These are phyloP conservation scores for Pseudozyma hubeiensis DNA, from an alignment of 1,284 basidiomycete species.

Conservation along the genomic window DNA sequence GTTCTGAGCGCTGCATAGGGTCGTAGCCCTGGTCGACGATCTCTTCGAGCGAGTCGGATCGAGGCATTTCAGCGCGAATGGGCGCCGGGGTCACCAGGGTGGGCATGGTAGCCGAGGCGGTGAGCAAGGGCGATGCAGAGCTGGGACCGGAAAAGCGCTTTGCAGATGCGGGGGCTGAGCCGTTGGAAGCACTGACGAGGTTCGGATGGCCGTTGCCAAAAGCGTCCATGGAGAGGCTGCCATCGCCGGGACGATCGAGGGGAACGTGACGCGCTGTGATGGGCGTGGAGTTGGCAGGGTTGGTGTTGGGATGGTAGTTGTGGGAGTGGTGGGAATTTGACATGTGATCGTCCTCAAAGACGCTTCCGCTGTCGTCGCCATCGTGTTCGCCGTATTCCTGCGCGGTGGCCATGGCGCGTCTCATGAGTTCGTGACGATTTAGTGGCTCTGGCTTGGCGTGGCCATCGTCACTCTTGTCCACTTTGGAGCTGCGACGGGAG, in stretches of 20 bases:
- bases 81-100: conserved; percentile 44
- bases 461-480: conserved; percentile 45
- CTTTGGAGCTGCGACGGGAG: conserved; percentile 40
- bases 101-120: conserved; percentile 42
- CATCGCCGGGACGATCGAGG: conserved; percentile 51
- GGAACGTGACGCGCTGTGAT: conserved; percentile 24
- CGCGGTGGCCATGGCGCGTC: conserved; percentile 60
- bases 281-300: conserved; percentile 29
- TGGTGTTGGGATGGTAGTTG: conserved; percentile 2
- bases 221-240: conserved; percentile 56
- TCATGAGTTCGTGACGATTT: conserved; percentile 62
- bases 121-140: conserved; percentile 18
- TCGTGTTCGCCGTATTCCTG: conserved; percentile 28
- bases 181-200: conserved; percentile 17
- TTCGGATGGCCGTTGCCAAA: conserved; percentile 21
- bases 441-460: conserved; percentile 44
- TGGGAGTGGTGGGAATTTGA: conserved; percentile 45
- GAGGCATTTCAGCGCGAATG: conserved; percentile 41
- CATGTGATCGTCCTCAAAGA: conserved; percentile 38
- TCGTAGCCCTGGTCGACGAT: conserved; percentile 38
- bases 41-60: conserved; percentile 49
- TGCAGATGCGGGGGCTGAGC: background rate
- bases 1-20: conserved; percentile 12
- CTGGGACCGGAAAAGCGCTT: conserved; percentile 3
- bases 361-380: conserved; percentile 34